Base-by-base conservation (phyloP, 495 filamentous ascomycete genomes). In the Lasiosphaeria hispida region DNA sequence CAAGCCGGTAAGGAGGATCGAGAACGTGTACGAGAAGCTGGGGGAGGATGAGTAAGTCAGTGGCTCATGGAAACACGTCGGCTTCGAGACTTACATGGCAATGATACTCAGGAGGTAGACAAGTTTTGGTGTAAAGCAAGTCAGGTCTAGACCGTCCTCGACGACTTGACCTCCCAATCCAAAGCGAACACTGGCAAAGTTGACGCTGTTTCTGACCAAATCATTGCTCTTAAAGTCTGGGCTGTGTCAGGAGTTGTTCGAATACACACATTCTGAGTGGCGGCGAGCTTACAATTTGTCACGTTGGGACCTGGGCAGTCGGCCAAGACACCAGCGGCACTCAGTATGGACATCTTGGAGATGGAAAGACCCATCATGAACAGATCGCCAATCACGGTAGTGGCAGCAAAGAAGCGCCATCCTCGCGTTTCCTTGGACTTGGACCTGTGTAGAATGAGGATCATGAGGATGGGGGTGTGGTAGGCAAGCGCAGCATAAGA, bases 301-400 rank as follows among this genome's bases (percentile, higher is more conserved):
- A 11, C 35, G 34, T 44, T 33, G 7, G 35, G 30, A 5, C 45
- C 51, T 1, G 53, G 55, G 19, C 64, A 64, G 42, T 49, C 50
- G n/a, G 17, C 38, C 48, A 56, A 45, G 15, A 53, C 52, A 5
- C 43, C 42, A 1, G 39, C 42, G 10, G 58, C 54, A 8, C 57
- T 44, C 35, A 63, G 41, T 43, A 55, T 23, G n/a, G 57, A 44
- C 23, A 59, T 63, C 10, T 55, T 60, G 33, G 53, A 15, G 39
- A 53, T 42, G 44, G 55, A 45, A 52, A 48, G 50, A 45, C 60
- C 45, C 44, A 63, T 52, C 44, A 66, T 58, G 15, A 58, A 19
- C 36, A 60, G 9, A 49, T 67, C 65, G 4, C 59, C 59, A 23
- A 58, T 23, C 10, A 67, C 35, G 17, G 62, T 50, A 3, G 4